phyloP scores from a whole-genome alignment of 2,329 filamentous ascomycete species.

The Nigrograna mackinnonii region DNA sequence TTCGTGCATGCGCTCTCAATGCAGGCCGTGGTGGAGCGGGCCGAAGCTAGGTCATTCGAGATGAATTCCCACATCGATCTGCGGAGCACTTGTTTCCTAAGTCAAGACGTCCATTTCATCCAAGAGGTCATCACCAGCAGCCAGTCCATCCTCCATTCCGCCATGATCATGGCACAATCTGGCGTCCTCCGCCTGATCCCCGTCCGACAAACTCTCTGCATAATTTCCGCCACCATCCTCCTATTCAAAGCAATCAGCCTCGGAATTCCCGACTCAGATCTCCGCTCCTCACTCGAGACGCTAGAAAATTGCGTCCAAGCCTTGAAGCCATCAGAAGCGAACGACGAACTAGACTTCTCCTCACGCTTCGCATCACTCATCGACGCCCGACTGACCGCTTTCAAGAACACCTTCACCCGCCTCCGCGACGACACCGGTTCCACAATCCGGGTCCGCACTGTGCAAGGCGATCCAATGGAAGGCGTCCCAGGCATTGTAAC shows the following conservation, averaged over 20 bases:
- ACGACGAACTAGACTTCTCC: slow-evolving; percentile 1
- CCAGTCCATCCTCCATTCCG: background rate
- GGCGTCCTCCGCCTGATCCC: background rate
- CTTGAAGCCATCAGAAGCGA: background rate
- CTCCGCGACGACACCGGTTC: too few relatives aligned
- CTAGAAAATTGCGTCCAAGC: background rate
- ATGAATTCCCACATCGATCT: background rate
- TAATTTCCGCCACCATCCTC: background rate
- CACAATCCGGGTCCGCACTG: too few relatives aligned
- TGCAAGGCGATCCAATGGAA: too few relatives aligned
- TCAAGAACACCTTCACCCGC: too few relatives aligned
- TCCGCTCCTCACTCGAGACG: too few relatives aligned
- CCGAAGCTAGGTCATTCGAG: background rate
- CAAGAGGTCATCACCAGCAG: background rate
- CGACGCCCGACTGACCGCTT: background rate
- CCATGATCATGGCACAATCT: background rate
- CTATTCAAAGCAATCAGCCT: slow-evolving; percentile 1
- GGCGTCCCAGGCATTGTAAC: background rate
- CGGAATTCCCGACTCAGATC: too few relatives aligned
- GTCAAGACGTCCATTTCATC: background rate
- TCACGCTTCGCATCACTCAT: slow-evolving; percentile 1
- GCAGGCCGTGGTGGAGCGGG: slow-evolving; percentile 54
- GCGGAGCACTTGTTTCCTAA: background rate
- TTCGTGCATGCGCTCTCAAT: slow-evolving; percentile 47
- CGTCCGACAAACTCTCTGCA: background rate